phyloP scores from a whole-genome alignment of 208 protist species.

The Acanthamoeba healyi region DNA sequence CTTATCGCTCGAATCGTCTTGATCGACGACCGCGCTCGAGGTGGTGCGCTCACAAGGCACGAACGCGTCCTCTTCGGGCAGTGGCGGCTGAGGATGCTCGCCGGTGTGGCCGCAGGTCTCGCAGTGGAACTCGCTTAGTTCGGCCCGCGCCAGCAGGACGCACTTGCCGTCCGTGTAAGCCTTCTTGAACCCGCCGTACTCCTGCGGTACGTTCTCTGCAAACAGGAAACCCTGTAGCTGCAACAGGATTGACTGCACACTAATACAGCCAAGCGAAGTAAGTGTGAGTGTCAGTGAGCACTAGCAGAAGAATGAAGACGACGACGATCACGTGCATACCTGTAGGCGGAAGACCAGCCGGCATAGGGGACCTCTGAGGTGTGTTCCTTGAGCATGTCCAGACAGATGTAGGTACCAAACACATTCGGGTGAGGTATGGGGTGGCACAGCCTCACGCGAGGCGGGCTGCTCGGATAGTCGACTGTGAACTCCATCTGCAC shows the following conservation, averaged over 20 bases:
- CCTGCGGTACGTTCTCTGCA: slow-evolving; percentile 52
- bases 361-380: neutral
- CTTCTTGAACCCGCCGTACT: neutral
- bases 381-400: slow-evolving; percentile 66
- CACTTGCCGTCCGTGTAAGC: neutral
- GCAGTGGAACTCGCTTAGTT: neutral
- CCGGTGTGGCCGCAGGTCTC: neutral
- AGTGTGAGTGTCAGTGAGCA: neutral
- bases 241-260: slow-evolving; percentile 53
- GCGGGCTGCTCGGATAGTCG: slow-evolving; percentile 1
- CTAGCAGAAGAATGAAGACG: neutral
- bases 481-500: neutral
- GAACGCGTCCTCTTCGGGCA: slow-evolving; percentile 29
- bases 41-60: too few species aligned
- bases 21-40: too few species aligned
- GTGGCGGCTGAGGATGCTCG: neutral
- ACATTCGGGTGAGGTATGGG: slow-evolving; percentile 45
- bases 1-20: neutral
- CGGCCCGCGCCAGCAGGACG: neutral
- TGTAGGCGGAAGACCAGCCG: slow-evolving; percentile 54
- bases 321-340: neutral
- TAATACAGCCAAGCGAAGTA: neutral
- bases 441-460: neutral
- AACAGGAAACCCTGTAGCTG: slow-evolving; percentile 66
- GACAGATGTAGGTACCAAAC: slow-evolving; percentile 57